phyloP scores from a whole-genome alignment of 495 filamentous ascomycete species.

The Penicillium flavigenum region DNA sequence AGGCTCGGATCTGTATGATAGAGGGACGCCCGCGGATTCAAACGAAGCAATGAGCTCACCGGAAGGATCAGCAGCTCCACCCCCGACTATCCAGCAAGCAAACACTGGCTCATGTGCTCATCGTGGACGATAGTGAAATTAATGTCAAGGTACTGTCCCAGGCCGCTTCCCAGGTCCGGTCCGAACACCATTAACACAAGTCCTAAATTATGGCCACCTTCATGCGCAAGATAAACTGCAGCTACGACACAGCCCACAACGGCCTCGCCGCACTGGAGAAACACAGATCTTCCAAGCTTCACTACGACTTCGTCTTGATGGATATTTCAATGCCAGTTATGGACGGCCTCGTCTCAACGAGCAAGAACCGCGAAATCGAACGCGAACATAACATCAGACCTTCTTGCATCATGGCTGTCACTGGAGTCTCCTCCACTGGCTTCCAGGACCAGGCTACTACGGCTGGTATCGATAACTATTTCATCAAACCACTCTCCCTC shows the following conservation, averaged over 20 bases:
- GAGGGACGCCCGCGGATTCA: conserved; percentile 11
- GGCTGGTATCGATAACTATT: conserved; percentile 49
- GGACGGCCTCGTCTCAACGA: conserved; percentile 59
- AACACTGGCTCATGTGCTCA: conserved; percentile 32
- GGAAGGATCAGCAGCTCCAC: not conserved
- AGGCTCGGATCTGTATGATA: not conserved
- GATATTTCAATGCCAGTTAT: conserved; percentile 68
- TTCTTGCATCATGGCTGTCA: conserved; percentile 48
- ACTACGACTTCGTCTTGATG: conserved; percentile 59
- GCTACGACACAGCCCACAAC: conserved; percentile 54
- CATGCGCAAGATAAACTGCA: conserved; percentile 52
- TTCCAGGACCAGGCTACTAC: conserved; percentile 43
- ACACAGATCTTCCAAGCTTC: conserved; percentile 35
- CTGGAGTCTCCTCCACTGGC: conserved; percentile 44
- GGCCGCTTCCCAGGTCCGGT: too few relatives aligned
- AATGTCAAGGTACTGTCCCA: conserved; percentile 40
- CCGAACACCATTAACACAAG: not conserved
- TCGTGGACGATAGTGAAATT: conserved; percentile 53
- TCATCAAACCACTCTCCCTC: conserved; percentile 52
- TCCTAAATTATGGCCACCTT: conserved; percentile 48
- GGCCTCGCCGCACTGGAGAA: conserved; percentile 58
- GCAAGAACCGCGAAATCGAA: conserved; percentile 56
- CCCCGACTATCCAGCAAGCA: conserved; percentile 7
- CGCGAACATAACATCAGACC: conserved; percentile 22
- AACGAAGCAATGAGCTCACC: not conserved